A percentile compares a stretch with the other conserved stretches of the same genome.
Conservation (phyloP, 805 yeast genomes). For the Saturnispora sanitii region DNA sequence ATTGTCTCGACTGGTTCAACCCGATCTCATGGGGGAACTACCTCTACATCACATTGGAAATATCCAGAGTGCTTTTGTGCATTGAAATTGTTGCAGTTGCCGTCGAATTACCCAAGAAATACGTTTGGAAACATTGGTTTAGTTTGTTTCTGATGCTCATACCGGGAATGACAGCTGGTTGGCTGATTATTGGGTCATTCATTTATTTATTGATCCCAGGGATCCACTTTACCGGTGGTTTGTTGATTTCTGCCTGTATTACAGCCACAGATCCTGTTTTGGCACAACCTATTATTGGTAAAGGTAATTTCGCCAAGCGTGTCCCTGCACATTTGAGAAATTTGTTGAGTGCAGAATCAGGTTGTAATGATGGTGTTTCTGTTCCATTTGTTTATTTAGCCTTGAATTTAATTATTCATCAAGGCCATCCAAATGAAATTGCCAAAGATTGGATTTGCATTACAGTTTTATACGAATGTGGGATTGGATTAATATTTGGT, state of each 20-base stretch:
- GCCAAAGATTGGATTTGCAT: slow-evolving; percentile 54
- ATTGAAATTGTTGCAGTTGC: slow-evolving; percentile 67
- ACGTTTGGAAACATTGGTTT: slow-evolving; percentile 49
- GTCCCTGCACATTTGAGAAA: slow-evolving; percentile 56
- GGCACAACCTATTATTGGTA: slow-evolving; percentile 65
- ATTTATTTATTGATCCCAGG: slow-evolving; percentile 54
- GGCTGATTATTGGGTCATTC: slow-evolving; percentile 55
- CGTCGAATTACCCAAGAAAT: slow-evolving; percentile 61
- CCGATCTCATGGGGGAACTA: slow-evolving; percentile 51
- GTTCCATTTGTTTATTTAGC: slow-evolving; percentile 61
- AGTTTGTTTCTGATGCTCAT: slow-evolving; percentile 48
- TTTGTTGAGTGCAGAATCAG: slow-evolving; percentile 59
- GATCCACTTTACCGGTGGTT: slow-evolving; percentile 42
- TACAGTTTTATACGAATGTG: slow-evolving; percentile 54
- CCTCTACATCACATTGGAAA: slow-evolving; percentile 44
- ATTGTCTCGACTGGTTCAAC: slow-evolving; percentile 46
- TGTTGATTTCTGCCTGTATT: slow-evolving; percentile 57
- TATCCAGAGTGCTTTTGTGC: slow-evolving; percentile 54
- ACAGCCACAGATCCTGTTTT: slow-evolving; percentile 75
- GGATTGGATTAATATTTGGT: slow-evolving; percentile 47
- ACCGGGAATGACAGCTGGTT: slow-evolving; percentile 65
- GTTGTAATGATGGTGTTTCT: slow-evolving; percentile 67
- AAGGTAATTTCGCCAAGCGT: slow-evolving; percentile 59
- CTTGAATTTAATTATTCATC: slow-evolving; percentile 41
- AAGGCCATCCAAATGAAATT: slow-evolving; percentile 39